phyloP scores from a whole-genome alignment of 1,284 basidiomycete genomes.

The Ustilago xerochloae region DNA sequence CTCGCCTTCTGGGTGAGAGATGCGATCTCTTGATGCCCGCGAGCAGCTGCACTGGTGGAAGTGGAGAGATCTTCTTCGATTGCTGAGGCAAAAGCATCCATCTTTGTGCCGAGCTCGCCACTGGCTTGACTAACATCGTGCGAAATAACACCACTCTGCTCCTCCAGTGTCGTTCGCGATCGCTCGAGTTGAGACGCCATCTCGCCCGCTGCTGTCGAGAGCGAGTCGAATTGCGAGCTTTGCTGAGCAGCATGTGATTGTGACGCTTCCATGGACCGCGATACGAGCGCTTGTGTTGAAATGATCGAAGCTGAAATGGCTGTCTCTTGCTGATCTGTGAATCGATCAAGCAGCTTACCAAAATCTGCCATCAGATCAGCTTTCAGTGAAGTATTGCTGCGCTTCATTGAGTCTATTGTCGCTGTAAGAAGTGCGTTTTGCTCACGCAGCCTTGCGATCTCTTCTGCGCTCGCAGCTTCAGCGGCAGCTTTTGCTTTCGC shows the following conservation, averaged over 20 bases:
- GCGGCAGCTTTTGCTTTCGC: conserved; percentile 73
- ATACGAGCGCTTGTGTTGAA: conserved; percentile 71
- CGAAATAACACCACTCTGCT: conserved; percentile 11
- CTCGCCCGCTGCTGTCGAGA: conserved; percentile 3
- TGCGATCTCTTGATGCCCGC: conserved; percentile 11
- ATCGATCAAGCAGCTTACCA: conserved; percentile 77
- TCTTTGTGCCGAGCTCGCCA: conserved; percentile 30
- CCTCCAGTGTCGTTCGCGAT: conserved; percentile 8
- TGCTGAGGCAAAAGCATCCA: conserved; percentile 39
- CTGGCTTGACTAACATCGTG: conserved; percentile 25
- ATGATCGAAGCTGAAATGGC: conserved; percentile 76
- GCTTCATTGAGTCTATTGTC: conserved; percentile 77
- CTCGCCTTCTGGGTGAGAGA: conserved; percentile 6
- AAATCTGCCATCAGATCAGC: conserved; percentile 80
- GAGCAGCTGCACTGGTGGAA: conserved; percentile 2
- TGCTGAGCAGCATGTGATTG: conserved; percentile 20
- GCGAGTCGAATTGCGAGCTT: conserved; percentile 6
- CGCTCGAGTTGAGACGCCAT: conserved; percentile 22
- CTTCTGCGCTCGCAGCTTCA: conserved; percentile 72
- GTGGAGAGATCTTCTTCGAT: conserved; percentile 39
- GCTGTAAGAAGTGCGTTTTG: conserved; percentile 79
- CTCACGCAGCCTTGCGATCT: conserved; percentile 75
- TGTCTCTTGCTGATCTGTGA: conserved; percentile 77
- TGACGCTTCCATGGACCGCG: conserved; percentile 10
- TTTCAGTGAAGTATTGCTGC: conserved; percentile 76